These are phyloP conservation scores for Fibroporia radiculosa DNA, from an alignment of 768 basidiomycete genomes.

Conservation along the genomic window DNA sequence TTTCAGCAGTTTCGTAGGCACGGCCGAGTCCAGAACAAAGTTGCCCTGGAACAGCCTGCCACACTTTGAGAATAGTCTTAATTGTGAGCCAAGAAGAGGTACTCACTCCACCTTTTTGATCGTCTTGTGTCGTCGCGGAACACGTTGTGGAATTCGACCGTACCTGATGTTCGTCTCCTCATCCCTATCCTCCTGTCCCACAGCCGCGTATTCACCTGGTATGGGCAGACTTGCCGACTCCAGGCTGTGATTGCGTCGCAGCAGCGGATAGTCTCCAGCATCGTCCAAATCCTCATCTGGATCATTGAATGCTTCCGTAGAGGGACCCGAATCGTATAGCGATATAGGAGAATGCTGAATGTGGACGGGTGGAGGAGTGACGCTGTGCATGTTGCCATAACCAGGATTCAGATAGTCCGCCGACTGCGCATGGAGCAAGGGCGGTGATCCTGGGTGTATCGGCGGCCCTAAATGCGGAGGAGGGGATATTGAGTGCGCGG, in stretches of 20 bases:
- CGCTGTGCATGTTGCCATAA: slow-evolving; percentile 7
- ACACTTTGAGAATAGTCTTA: not conserved
- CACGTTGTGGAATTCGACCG: slow-evolving; percentile 85
- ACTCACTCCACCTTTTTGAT: slow-evolving; percentile 85
- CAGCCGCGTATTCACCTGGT: slow-evolving; percentile 36
- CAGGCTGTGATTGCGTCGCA: slow-evolving; percentile 28
- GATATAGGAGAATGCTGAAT: slow-evolving; percentile 6
- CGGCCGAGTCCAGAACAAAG: slow-evolving; percentile 83
- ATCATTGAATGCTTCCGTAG: slow-evolving; percentile 13
- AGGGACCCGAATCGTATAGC: slow-evolving; percentile 3
- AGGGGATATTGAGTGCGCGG: slow-evolving; percentile 2
- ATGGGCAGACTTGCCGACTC: slow-evolving; percentile 27
- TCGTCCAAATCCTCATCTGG: slow-evolving; percentile 39
- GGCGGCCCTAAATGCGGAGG: no score
- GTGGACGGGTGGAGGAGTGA: slow-evolving; percentile 7
- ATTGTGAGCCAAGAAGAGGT: not conserved
- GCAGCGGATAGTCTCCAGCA: slow-evolving; percentile 59
- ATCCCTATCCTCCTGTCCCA: slow-evolving; percentile 23
- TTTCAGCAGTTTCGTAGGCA: slow-evolving; percentile 85
- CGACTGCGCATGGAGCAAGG: slow-evolving; percentile 6
- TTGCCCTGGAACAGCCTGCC: slow-evolving; percentile 83
- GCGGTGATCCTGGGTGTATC: slow-evolving; percentile 15
- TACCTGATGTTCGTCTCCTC: slow-evolving; percentile 73
- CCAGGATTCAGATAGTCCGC: slow-evolving; percentile 14
- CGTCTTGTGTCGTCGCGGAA: slow-evolving; percentile 87